Evolutionary conservation across 768 basidiomycete species (phyloP), one percentile per base, ranked within the genome.

Genomic region (Glaciozyma martinii): DNA sequence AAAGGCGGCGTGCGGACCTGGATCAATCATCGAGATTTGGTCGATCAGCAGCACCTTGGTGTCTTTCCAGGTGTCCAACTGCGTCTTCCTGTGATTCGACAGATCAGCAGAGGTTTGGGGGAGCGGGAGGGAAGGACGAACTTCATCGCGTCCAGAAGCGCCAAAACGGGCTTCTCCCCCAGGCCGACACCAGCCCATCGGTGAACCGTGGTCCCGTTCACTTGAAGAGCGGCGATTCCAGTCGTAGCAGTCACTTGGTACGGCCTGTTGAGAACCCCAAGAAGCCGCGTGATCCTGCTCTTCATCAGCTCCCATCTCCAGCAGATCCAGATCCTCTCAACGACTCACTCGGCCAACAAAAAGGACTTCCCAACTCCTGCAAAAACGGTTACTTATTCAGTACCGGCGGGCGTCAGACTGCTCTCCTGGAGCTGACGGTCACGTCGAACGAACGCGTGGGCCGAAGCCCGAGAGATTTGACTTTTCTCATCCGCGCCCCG

Each of bases 191-290:
- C 93, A n/a, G 88, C 84, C 75, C 93, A 99, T 0, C 89, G 92
- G 74, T 99, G 94, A 32, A 98, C 82, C 0, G 94, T 98, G 37
- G 89, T 83, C 50, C 94, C 94, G 13, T 91, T 91, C 58, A 99
- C 90, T 68, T 98, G 95, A 74, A 92, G 92, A 5, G 94, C 93
- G 13, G 94, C 93, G 71, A 98, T 95, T 43, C 92, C 92, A 21
- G 93, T 95, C 2, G 91, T 91, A 9, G 94, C 94, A 4, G 94
- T 97, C 65, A 98, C 84, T 42, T 66, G 61, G 55, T 23, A 66
- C 1, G 57, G 60, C 2, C 59, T 23, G n/a, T 53, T 25, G 42
- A 43, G 42, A 19, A 47, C 21, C 3, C 16, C 62, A 50, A 63
- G 67, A 0, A 66, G 50, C 10, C 67, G 58, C 27, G 40, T 60